Percentiles rank a stretch among this genome's conserved stretches.
Evolutionary conservation across 305 asterid genomes (phyloP).

Genomic region (Coffea humblotiana): DNA sequence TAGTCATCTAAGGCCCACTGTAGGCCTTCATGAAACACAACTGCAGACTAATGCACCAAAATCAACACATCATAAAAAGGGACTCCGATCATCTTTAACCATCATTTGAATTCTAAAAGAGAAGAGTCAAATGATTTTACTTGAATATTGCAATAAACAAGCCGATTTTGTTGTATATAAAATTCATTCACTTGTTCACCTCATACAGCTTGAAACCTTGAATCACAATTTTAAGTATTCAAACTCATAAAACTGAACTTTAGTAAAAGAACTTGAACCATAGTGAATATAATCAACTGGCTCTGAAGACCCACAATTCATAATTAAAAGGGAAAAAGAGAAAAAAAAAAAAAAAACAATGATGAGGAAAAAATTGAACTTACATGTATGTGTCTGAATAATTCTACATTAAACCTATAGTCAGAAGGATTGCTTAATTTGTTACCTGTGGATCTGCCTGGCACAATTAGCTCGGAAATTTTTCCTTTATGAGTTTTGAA

Average conservation of each 20-base stretch:
- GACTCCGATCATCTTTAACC: neutral
- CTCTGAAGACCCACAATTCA: neutral
- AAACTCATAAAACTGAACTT: neutral
- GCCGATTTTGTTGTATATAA: neutral
- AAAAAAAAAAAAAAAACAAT: neutral
- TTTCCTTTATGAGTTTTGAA: slow-evolving; percentile 57
- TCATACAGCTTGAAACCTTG: neutral
- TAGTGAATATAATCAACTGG: neutral
- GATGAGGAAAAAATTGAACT: neutral
- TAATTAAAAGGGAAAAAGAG: too few relatives aligned
- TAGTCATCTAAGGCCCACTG: neutral
- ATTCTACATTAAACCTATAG: neutral
- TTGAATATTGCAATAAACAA: neutral
- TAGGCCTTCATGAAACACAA: neutral
- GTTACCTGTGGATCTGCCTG: neutral
- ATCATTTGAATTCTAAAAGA: neutral
- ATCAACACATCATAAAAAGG: neutral
- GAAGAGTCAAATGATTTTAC: neutral
- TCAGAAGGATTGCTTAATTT: slow-evolving; percentile 6
- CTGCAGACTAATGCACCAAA: neutral
- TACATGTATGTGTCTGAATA: neutral
- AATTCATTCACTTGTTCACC: neutral
- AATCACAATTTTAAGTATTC: neutral
- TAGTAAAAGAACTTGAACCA: neutral
- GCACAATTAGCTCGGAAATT: slow-evolving; percentile 33